These are phyloP conservation scores for Serendipita indica DNA, from an alignment of 768 basidiomycete species.

Conservation along the genomic window DNA sequence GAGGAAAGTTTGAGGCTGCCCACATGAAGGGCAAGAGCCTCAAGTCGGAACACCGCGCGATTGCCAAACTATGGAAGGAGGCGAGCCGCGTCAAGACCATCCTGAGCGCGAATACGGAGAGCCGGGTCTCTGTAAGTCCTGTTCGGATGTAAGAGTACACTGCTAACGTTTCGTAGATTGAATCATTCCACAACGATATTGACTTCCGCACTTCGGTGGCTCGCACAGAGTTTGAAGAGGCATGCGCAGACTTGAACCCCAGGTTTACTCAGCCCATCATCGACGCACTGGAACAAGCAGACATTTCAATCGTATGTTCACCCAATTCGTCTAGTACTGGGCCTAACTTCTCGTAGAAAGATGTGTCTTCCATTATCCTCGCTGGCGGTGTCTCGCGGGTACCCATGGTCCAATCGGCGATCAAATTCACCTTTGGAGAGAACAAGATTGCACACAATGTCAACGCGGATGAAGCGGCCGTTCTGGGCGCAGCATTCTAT, in stretches of 20 bases:
- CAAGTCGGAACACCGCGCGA: conserved; percentile 58
- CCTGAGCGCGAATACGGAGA: conserved; percentile 82
- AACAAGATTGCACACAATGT: conserved; percentile 86
- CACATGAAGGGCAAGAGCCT: conserved; percentile 27
- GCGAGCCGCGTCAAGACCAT: conserved; percentile 82
- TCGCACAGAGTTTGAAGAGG: conserved; percentile 62
- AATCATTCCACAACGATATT: conserved; percentile 78
- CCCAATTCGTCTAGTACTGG: not conserved
- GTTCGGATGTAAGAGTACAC: too few relatives aligned
- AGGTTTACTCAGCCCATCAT: conserved; percentile 57
- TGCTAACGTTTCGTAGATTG: conserved; percentile 36
- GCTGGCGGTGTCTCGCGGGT: conserved; percentile 81
- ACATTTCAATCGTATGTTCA: conserved; percentile 44
- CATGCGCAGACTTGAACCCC: conserved; percentile 47
- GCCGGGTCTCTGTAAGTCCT: conserved; percentile 46
- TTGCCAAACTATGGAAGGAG: conserved; percentile 93
- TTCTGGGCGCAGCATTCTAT: conserved; percentile 82
- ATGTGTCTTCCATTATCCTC: conserved; percentile 82
- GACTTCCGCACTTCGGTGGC: conserved; percentile 75
- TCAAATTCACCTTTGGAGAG: conserved; percentile 59
- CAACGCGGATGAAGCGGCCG: conserved; percentile 92
- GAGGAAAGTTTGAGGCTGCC: conserved; percentile 58
- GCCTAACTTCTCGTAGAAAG: conserved; percentile 34
- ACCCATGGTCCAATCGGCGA: conserved; percentile 79
- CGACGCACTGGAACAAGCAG: conserved; percentile 54